These are phyloP conservation scores for Picochlorum sp. DNA, from an alignment of 139 green algal species.

Conservation along the genomic window DNA sequence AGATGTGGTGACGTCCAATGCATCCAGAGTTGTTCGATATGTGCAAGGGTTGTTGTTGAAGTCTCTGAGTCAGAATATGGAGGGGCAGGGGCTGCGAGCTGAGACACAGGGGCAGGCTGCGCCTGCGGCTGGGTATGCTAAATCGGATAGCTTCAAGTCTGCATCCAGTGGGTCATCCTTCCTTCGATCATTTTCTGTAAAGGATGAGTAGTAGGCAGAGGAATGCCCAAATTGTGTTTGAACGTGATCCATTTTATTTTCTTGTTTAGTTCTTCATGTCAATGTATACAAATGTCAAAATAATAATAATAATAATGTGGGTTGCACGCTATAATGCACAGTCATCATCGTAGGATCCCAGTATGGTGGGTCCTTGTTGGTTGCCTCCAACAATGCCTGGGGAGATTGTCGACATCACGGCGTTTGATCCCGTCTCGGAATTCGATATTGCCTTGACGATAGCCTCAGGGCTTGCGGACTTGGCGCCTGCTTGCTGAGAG, in stretches of 20 bases:
- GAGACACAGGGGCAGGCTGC: conserved; percentile 1
- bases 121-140: conserved; percentile 1
- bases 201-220: background rate
- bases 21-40: conserved; percentile 8
- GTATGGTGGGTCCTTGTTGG: conserved; percentile 3
- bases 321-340: conserved; percentile 1
- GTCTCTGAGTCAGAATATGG: conserved; percentile 2
- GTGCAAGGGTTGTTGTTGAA: conserved; percentile 5
- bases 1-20: conserved; percentile 13
- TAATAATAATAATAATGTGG: no score
- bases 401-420: conserved; percentile 5
- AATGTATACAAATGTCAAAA: no score
- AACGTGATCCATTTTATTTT: no score
- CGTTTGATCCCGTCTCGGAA: background rate
- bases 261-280: no score
- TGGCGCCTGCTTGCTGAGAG: no score
- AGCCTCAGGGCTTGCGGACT: background rate
- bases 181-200: background rate
- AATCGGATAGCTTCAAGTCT: conserved; percentile 12
- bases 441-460: background rate
- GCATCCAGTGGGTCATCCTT: background rate
- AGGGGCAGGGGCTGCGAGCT: background rate
- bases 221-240: no score
- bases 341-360: conserved; percentile 12
- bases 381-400: conserved; percentile 7